Evolutionary conservation across 2,329 filamentous ascomycete species (phyloP), one percentile per base, ranked within the genome.

Genomic region (Achaetomium macrosporum): DNA sequence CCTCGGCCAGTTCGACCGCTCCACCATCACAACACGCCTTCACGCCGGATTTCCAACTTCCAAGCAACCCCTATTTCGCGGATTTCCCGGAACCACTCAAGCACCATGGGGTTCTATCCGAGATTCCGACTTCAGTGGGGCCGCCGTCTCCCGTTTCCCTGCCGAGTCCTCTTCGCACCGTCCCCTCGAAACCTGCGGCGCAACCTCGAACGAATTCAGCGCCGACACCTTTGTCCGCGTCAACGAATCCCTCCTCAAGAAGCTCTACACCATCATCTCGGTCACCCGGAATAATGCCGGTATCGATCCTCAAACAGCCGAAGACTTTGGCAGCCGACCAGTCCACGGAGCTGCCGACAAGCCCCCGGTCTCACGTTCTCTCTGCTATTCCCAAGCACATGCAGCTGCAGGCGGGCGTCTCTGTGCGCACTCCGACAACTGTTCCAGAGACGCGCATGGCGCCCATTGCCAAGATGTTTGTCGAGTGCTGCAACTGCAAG

Each of bases 401-500:
- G 37, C 51, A 63, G 33, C 47, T 56, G 11, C 58, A 61, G 33
- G 54, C 58, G 6, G 57, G 57, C 36, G 52, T 50, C 7, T 50
- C 57, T 11, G 31, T 43, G 25, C 47, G 51, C 15, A 43, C 50
- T 1, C 42, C 58, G n/a, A 43, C 45, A 2, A n/a, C 49, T 3
- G 35, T 36, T 19, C 25, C 60, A 57, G 55, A 63, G 56, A 36
- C 56, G 19, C 25, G 52, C 51, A 51, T 55, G 51, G 55, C 57
- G 11, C 74, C 76, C 1, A 65, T 83, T 12, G 78, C 78, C 33
- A 85, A 84, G 69, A 78, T 84, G 72, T 76, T 85, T 30, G 81
- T 85, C 12, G 76, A 84, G 63, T 85, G 82, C 66, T 85, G 82
- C 68, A 72, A 70, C 52, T 85, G 82, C 73, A 76, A 76, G 51